Evolutionary conservation across 441 rosid species (phyloP).

Genomic region (Hura crepitans): DNA sequence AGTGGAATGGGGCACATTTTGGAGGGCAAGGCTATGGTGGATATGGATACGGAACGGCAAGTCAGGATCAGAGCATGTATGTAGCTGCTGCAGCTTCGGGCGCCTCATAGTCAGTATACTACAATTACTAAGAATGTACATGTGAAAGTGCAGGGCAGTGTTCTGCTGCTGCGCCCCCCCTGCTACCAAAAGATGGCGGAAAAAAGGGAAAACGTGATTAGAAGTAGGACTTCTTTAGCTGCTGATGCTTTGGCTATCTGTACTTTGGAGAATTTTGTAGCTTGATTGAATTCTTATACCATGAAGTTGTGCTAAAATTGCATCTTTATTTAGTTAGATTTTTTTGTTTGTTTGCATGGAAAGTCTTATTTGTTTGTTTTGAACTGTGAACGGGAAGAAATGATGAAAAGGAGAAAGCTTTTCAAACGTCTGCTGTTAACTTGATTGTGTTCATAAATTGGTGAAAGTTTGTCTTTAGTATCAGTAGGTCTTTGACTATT

Average conservation of each 20-base stretch:
- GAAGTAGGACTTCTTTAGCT: slow-evolving; percentile 26
- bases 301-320: slow-evolving; percentile 29
- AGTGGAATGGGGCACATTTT: slow-evolving; percentile 69
- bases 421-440: slow-evolving; percentile 7
- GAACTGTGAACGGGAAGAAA: slow-evolving; percentile 9
- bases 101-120: slow-evolving; percentile 35
- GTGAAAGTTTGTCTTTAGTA: too few relatives aligned
- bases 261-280: slow-evolving; percentile 39
- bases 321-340: slow-evolving; percentile 23
- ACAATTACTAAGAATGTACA: slow-evolving; percentile 1
- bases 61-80: slow-evolving; percentile 49
- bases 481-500: too few relatives aligned
- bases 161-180: background rate
- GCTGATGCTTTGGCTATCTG: slow-evolving; percentile 23
- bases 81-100: slow-evolving; percentile 47
- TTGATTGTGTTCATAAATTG: background rate
- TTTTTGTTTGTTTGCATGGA: slow-evolving; percentile 23
- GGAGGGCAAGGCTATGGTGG: slow-evolving; percentile 59
- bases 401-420: slow-evolving; percentile 10
- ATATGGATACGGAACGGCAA: slow-evolving; percentile 46
- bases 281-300: slow-evolving; percentile 27
- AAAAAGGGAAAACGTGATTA: background rate
- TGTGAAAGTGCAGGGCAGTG: background rate
- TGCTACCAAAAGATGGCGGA: background rate
- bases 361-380: background rate